Conservation (phyloP, 1,139 yeast genomes). For the Nakaseomyces bracarensis region DNA sequence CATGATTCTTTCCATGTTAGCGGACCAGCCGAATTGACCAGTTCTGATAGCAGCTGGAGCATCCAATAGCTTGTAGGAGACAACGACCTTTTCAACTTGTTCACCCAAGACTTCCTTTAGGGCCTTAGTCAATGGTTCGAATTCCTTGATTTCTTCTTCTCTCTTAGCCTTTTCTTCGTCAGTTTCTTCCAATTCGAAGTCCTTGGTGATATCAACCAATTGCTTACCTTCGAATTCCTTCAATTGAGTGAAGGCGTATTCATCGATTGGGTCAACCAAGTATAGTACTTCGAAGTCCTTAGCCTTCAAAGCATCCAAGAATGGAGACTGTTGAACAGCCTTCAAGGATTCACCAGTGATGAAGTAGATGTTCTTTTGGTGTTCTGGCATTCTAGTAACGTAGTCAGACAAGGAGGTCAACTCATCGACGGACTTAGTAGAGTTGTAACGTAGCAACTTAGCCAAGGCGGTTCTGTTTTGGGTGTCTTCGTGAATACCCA, state of each 20-base stretch:
- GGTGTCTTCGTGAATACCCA: conserved; percentile 98
- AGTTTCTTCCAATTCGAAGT: conserved; percentile 97
- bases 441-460: conserved; percentile 92
- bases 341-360: conserved; percentile 98
- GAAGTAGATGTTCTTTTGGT: conserved; percentile 98
- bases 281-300: conserved; percentile 97
- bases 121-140: conserved; percentile 88
- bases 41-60: conserved; percentile 99
- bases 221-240: conserved; percentile 99
- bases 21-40: conserved; percentile 99
- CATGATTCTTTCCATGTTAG: conserved; percentile 99
- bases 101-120: conserved; percentile 97
- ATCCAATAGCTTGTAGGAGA: conserved; percentile 93
- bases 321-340: conserved; percentile 98
- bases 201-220: conserved; percentile 97
- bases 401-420: conserved; percentile 90
- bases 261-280: conserved; percentile 99
- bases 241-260: conserved; percentile 98
- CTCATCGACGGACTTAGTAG: conserved; percentile 93
- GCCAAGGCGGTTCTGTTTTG: conserved; percentile 96
- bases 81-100: conserved; percentile 98
- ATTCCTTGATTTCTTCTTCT: conserved; percentile 88
- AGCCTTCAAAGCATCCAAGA: conserved; percentile 97
- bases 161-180: conserved; percentile 94
- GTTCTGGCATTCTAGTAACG: conserved; percentile 99